Conservation (phyloP, 2,329 filamentous ascomycete genomes). For the Gremmenia infestans region DNA sequence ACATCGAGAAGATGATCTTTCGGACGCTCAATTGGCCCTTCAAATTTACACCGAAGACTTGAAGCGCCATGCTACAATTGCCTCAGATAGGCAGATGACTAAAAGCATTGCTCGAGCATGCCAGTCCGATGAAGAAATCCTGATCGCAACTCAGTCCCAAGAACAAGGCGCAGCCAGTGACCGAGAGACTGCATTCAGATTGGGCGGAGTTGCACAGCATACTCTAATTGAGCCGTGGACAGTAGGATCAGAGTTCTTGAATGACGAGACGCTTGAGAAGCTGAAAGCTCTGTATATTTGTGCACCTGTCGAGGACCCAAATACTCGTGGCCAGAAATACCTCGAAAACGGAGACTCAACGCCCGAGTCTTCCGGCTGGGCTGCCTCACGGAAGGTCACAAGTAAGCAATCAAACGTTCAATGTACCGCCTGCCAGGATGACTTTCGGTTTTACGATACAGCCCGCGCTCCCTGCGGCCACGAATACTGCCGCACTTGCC, state of each 20-base stretch:
- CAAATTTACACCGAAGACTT: constrained; percentile 15
- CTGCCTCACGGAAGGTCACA: not conserved
- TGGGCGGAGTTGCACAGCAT: constrained; percentile 1
- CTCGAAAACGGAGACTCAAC: constrained; percentile 1
- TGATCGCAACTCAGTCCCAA: constrained; percentile 4
- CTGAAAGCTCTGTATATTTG: constrained; percentile 14
- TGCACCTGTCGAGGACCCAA: not conserved
- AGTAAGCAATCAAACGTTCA: not conserved
- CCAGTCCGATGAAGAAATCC: constrained; percentile 17
- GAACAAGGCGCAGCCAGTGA: constrained; percentile 16
- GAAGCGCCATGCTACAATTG: constrained; percentile 2
- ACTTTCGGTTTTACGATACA: constrained; percentile 9
- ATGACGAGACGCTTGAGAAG: constrained; percentile 20
- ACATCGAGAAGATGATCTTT: constrained; percentile 1
- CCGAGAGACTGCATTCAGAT: constrained; percentile 10
- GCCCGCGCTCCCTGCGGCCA: constrained; percentile 38
- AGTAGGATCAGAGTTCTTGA: constrained; percentile 3
- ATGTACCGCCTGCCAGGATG: constrained; percentile 17
- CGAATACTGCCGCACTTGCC: constrained; percentile 47
- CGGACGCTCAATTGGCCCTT: constrained; percentile 15
- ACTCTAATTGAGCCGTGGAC: not conserved
- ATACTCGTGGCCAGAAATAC: not conserved
- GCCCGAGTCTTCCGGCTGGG: not conserved
- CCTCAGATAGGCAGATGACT: constrained; percentile 18
- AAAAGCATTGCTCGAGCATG: constrained; percentile 22